Conservation (phyloP, 805 yeast species). For the Teunomyces tritomae region DNA sequence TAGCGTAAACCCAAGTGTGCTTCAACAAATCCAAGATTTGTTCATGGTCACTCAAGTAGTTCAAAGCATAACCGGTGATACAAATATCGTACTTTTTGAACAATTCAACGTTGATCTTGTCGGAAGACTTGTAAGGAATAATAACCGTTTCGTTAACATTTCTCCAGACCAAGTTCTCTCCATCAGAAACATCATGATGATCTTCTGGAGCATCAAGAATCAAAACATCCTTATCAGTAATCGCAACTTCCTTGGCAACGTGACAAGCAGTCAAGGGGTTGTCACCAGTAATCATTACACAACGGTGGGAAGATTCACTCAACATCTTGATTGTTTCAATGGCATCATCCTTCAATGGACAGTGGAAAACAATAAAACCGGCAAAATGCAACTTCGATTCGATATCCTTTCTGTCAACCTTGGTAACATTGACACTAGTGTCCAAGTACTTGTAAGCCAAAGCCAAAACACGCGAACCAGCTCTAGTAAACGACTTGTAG, state of each 20-base stretch:
- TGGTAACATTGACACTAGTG: constrained; percentile 47
- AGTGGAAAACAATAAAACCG: constrained; percentile 94
- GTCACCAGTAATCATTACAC: constrained; percentile 98
- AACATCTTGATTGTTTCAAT: constrained; percentile 86
- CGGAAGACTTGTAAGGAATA: constrained; percentile 63
- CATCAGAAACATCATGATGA: constrained; percentile 46
- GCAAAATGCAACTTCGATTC: constrained; percentile 77
- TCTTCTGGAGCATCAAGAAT: constrained; percentile 84
- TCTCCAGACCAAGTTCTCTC: constrained; percentile 74
- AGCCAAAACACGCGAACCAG: constrained; percentile 97
- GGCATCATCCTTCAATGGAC: constrained; percentile 95
- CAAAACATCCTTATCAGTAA: constrained; percentile 78
- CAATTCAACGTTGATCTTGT: constrained; percentile 52
- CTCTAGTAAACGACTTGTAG: constrained; percentile 86
- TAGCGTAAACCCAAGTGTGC: constrained; percentile 95
- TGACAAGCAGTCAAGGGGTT: constrained; percentile 98
- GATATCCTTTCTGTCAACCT: constrained; percentile 69
- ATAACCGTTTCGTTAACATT: constrained; percentile 73
- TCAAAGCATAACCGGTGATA: constrained; percentile 87
- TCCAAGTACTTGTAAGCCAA: constrained; percentile 78
- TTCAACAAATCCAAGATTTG: constrained; percentile 73
- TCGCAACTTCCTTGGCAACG: constrained; percentile 90
- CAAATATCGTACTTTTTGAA: constrained; percentile 79
- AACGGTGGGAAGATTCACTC: constrained; percentile 92
- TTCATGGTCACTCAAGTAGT: constrained; percentile 59